A percentile compares a stretch with the other conserved stretches of the same genome.
Conservation (phyloP, 2,329 filamentous ascomycete species). For the Monilinia vaccinii-corymbosi region DNA sequence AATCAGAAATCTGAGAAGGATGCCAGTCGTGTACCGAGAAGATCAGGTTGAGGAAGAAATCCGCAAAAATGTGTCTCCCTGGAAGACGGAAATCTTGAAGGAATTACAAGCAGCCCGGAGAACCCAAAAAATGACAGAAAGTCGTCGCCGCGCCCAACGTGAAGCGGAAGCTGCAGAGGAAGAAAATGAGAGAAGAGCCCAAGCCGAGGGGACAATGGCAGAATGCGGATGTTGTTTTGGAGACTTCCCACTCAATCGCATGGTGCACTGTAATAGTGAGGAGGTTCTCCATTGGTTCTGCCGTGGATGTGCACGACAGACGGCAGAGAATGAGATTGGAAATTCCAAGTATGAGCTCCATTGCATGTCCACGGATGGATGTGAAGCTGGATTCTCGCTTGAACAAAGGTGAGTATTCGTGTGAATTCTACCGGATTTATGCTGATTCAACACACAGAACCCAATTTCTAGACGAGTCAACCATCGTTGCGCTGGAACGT, state of each 20-base stretch:
- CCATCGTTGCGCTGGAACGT: conserved; percentile 54
- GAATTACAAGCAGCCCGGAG: conserved; percentile 35
- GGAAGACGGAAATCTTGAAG: conserved; percentile 21
- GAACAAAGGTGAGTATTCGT: conserved; percentile 44
- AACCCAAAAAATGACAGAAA: conserved; percentile 24
- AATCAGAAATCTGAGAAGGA: conserved; percentile 25
- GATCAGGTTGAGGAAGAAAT: conserved; percentile 4
- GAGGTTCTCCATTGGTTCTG: conserved; percentile 51
- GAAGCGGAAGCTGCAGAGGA: conserved; percentile 34
- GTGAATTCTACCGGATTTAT: background rate
- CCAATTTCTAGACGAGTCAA: conserved; percentile 42
- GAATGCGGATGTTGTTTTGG: conserved; percentile 70
- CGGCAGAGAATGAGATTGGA: conserved; percentile 61
- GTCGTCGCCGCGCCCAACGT: conserved; percentile 33
- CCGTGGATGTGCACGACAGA: conserved; percentile 50
- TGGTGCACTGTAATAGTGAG: conserved; percentile 56
- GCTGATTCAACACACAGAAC: conserved; percentile 17
- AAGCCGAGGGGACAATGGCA: conserved; percentile 41
- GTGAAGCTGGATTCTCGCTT: conserved; percentile 49
- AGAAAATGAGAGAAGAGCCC: conserved; percentile 35
- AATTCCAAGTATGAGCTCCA: conserved; percentile 55
- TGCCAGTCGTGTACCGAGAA: conserved; percentile 11
- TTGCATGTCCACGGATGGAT: conserved; percentile 64
- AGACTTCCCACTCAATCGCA: conserved; percentile 55
- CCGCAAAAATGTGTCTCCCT: background rate